Conservation (phyloP, 2,329 filamentous ascomycete species). For the Trichoderma citrinoviride region DNA sequence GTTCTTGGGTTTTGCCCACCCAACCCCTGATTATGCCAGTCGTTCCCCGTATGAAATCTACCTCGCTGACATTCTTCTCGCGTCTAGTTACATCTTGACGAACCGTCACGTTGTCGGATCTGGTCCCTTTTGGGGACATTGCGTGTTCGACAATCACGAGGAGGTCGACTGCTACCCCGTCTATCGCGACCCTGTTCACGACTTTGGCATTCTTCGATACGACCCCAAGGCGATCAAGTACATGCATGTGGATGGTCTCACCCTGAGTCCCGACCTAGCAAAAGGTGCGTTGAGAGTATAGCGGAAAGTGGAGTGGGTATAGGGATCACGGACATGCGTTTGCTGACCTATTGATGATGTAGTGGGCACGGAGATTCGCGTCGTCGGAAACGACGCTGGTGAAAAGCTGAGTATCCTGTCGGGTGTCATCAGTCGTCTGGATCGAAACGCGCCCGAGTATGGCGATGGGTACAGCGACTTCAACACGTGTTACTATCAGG, state of each 20-base stretch:
- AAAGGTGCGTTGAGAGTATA: slow-evolving; percentile 46
- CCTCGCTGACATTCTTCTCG: background rate
- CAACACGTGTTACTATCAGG: slow-evolving; percentile 94
- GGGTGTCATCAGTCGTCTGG: slow-evolving; percentile 92
- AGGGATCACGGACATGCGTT: background rate
- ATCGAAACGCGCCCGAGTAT: slow-evolving; percentile 96
- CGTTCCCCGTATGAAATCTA: background rate
- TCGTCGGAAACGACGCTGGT: slow-evolving; percentile 97
- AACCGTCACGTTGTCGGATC: slow-evolving; percentile 92
- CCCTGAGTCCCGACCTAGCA: slow-evolving; percentile 80
- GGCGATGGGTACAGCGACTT: slow-evolving; percentile 98
- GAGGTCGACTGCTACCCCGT: slow-evolving; percentile 94
- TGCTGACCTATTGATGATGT: background rate
- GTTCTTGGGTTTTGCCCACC: background rate
- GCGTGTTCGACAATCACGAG: slow-evolving; percentile 98
- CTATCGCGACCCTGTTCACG: slow-evolving; percentile 96
- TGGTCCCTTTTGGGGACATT: slow-evolving; percentile 96
- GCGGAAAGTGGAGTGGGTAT: slow-evolving; percentile 24
- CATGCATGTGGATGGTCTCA: slow-evolving; percentile 81
- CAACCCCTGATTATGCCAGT: background rate
- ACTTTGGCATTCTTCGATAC: slow-evolving; percentile 96
- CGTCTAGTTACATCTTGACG: slow-evolving; percentile 69
- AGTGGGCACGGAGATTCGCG: slow-evolving; percentile 91
- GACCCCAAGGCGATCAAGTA: slow-evolving; percentile 96
- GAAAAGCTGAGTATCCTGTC: slow-evolving; percentile 98